These are phyloP conservation scores for Pythium guiyangense DNA, from an alignment of 352 stramenopile genomes.

Conservation along the genomic window DNA sequence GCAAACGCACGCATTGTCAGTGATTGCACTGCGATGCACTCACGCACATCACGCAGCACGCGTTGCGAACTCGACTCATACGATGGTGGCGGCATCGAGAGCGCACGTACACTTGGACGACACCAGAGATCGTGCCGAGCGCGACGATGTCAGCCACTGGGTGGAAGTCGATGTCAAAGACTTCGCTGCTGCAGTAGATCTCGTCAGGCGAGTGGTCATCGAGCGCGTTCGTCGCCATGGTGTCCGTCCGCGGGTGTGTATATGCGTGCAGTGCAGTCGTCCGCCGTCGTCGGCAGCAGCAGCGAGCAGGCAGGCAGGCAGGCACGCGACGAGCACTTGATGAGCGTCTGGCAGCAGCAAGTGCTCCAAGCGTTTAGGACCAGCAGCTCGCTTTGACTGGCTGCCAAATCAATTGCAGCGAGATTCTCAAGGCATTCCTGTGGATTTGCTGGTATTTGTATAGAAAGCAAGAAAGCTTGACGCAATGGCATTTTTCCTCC, in stretches of 20 bases:
- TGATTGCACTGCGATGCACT: not conserved
- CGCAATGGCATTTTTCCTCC: no score
- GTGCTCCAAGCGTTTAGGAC: conserved; percentile 1
- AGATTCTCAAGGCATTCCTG: not conserved
- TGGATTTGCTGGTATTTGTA: no score
- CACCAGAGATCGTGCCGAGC: conserved; percentile 63
- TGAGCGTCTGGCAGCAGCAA: not conserved
- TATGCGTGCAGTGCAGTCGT: not conserved
- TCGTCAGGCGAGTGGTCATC: conserved; percentile 79
- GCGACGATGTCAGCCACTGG: conserved; percentile 64
- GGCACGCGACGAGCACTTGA: not conserved
- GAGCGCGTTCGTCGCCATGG: conserved; percentile 46
- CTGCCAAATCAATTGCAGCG: conserved; percentile 1
- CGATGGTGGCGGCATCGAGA: not conserved
- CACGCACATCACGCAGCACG: no score
- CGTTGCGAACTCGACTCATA: no score
- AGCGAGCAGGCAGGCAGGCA: not conserved
- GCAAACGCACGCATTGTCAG: not conserved
- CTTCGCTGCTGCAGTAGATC: conserved; percentile 66
- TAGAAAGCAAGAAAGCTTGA: no score
- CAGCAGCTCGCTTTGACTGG: conserved; percentile 26
- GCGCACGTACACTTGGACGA: conserved; percentile 72
- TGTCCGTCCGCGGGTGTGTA: not conserved
- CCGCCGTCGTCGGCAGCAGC: not conserved
- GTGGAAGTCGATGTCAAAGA: conserved; percentile 88